phyloP scores from a whole-genome alignment of 257 asterid species.

The Salvia miltiorrhiza region DNA sequence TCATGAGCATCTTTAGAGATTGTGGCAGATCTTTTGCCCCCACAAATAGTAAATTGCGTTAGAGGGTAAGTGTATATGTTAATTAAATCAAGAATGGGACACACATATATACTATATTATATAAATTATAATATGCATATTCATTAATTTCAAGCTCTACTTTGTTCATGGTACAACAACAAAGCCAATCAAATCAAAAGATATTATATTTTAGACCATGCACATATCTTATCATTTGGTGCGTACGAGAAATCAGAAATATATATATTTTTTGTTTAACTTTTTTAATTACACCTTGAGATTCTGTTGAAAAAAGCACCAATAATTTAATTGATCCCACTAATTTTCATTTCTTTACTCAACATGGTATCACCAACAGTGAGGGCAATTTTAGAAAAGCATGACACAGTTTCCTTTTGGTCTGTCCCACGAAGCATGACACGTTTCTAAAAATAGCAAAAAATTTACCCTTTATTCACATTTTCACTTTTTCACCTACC shows the following conservation, averaged over 20 bases:
- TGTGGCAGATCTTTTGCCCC: constrained; percentile 51
- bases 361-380: background rate
- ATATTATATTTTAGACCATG: constrained; percentile 13
- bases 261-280: background rate
- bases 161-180: background rate
- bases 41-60: constrained; percentile 33
- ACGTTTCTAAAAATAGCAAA: too few species aligned
- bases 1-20: constrained; percentile 44
- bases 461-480: too few species aligned
- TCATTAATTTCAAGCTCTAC: too few species aligned
- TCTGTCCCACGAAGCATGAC: too few species aligned
- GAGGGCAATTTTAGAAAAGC: constrained; percentile 46
- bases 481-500: too few species aligned
- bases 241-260: constrained; percentile 44
- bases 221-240: constrained; percentile 26
- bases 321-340: constrained; percentile 23
- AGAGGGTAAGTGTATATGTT: constrained; percentile 22
- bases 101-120: background rate
- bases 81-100: constrained; percentile 6
- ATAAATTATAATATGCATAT: background rate
- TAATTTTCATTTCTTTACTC: constrained; percentile 13
- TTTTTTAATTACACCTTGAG: background rate
- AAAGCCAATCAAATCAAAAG: constrained; percentile 6
- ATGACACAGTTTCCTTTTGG: too few species aligned
- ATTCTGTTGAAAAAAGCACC: constrained; percentile 16